These are phyloP conservation scores for Salix koriyanagi DNA, from an alignment of 345 rosid species.

Conservation along the genomic window DNA sequence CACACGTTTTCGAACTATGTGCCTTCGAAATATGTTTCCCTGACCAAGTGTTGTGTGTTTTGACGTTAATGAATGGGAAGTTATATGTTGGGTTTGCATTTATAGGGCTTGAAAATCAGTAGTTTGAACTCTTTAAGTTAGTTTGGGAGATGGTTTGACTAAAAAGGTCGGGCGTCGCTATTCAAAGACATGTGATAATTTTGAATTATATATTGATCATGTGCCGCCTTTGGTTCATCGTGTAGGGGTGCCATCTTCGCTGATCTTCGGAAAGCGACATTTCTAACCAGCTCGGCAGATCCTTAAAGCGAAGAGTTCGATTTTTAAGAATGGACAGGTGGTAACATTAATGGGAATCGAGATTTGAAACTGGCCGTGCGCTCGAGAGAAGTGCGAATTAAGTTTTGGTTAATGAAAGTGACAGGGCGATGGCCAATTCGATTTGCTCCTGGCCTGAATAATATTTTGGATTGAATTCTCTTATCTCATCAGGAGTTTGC, in stretches of 20 bases:
- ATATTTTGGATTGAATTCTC: background rate
- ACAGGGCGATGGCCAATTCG: background rate
- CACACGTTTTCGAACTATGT: background rate
- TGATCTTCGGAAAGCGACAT: conserved; percentile 13
- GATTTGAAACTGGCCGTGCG: background rate
- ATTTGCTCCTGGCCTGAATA: background rate
- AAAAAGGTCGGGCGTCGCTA: background rate
- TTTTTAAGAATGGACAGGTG: background rate
- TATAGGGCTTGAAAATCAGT: conserved; percentile 12
- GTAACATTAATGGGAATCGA: background rate
- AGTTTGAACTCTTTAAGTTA: background rate
- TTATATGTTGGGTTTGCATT: background rate
- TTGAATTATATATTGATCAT: background rate
- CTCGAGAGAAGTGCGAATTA: background rate
- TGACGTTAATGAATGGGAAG: background rate
- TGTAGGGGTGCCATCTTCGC: conserved; percentile 2
- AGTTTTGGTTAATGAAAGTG: background rate
- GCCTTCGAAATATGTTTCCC: background rate
- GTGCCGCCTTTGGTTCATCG: conserved; percentile 28
- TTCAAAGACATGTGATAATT: conserved; percentile 9
- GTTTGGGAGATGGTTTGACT: conserved; percentile 7
- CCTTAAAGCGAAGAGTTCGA: background rate
- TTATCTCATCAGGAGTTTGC: background rate
- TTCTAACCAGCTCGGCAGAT: background rate
- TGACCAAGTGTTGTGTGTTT: background rate